These are phyloP conservation scores for Fusarium chlamydosporum DNA, from an alignment of 2,329 filamentous ascomycete genomes.

Conservation along the genomic window DNA sequence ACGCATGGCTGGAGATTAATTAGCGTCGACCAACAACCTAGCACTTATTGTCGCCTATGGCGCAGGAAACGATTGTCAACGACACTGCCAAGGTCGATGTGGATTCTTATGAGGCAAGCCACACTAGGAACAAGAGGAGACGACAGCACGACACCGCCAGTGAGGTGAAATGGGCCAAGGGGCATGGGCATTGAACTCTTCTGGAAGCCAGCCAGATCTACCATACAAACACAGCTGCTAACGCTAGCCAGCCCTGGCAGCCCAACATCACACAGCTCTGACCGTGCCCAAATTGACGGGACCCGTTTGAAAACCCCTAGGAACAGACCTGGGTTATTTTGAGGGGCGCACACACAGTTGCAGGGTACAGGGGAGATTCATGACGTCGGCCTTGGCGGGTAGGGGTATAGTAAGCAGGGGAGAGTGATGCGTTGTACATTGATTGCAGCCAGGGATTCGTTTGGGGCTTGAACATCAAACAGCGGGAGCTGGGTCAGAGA, in stretches of 20 bases:
- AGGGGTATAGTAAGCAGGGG: conserved; percentile 26
- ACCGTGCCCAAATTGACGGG: conserved; percentile 46
- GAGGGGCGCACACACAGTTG: conserved; percentile 48
- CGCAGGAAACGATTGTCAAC: conserved; percentile 35
- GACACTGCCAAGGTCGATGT: conserved; percentile 40
- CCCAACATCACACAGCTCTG: conserved; percentile 42
- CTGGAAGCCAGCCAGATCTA: conserved; percentile 50
- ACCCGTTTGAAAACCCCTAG: conserved; percentile 41
- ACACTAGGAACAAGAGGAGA: conserved; percentile 31
- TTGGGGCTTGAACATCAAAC: conserved; percentile 41
- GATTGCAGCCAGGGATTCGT: conserved; percentile 32
- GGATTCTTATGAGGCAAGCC: conserved; percentile 50
- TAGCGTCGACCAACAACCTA: conserved; percentile 38
- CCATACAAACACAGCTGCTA: conserved; percentile 36
- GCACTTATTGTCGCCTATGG: conserved; percentile 29
- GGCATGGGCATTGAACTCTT: conserved; percentile 40
- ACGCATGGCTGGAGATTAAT: conserved; percentile 47
- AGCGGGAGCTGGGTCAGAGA: conserved; percentile 46
- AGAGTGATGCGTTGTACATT: conserved; percentile 42
- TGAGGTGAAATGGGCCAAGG: conserved; percentile 31
- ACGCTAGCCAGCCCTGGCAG: conserved; percentile 40
- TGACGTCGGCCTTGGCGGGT: conserved; percentile 46
- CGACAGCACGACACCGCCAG: conserved; percentile 44
- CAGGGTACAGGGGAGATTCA: conserved; percentile 46
- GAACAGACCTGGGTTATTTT: conserved; percentile 35